Base-by-base conservation (phyloP, 2,329 filamentous ascomycete species). In the Beauveria rudraprayagi region DNA sequence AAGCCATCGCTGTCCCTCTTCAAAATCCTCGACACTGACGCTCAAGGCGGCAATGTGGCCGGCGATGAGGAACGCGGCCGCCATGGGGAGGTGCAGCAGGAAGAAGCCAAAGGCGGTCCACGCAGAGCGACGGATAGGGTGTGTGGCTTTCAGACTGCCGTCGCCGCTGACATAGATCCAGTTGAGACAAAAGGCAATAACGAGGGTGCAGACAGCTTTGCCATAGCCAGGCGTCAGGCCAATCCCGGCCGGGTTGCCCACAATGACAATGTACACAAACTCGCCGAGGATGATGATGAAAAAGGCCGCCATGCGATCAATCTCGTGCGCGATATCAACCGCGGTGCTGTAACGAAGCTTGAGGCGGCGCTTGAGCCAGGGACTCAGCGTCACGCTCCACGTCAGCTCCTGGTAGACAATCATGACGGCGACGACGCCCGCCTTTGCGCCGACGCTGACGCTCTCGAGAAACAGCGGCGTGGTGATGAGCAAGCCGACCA, bases 221-320 rank as follows among this genome's bases (percentile, higher is more conserved):
- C 73, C 69, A 55, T 78, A 75, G 4, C 75, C 72, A 1, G 71
- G 55, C 26, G 77, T 79, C 48, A 80, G 68, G 0, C 78, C 78
- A 16, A 76, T 69, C 8, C 75, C 78, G 1, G 78, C 76, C 48
- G 77, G 76, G 30, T 76, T 75, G 4, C 76, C 77, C 11, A 80
- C 77, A 43, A 81, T 71, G 52, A 80, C 77, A 61, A 74, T 73
- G 62, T 79, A 80, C 17, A 80, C 70, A 63, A 80, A 80, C 63
- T 80, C 78, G 56, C 77, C 78, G 0, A 81, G 73, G n/a, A 78
- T 78, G 60, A 80, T 80, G 63, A 81, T 80, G 67, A 77, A 80
- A 63, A 81, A 80, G 16, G 77, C 78, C 0, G 77, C 77, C 68
- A 79, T 77, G 10, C 78, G 75, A 63, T 81, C 78, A 40, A 80